A percentile compares a stretch with the other conserved stretches of the same genome.
These are phyloP conservation scores for Blepharisma japonicum DNA, from an alignment of 73 alveolate species.

Conservation along the genomic window DNA sequence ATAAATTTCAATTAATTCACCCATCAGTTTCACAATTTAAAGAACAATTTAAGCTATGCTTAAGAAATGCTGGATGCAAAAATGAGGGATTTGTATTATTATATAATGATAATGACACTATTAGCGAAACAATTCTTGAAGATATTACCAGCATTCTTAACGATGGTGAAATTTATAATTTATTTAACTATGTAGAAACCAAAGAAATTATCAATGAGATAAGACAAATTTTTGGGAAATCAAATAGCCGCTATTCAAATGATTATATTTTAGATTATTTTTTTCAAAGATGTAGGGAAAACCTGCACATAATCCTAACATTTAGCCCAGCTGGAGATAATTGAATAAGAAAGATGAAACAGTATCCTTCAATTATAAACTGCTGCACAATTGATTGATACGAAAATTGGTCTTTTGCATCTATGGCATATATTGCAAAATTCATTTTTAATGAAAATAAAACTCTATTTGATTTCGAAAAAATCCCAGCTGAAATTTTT, in stretches of 20 bases:
- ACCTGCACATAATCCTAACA: slow-evolving; percentile 59
- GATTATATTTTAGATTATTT: not conserved
- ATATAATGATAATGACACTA: slow-evolving; percentile 81
- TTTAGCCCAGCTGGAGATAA: slow-evolving; percentile 70
- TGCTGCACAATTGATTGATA: slow-evolving; percentile 92
- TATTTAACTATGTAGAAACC: slow-evolving; percentile 81
- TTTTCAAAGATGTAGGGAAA: not conserved
- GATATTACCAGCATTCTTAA: slow-evolving; percentile 86
- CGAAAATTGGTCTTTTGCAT: slow-evolving; percentile 68
- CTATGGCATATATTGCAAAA: slow-evolving; percentile 60
- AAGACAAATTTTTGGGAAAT: slow-evolving; percentile 74
- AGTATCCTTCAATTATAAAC: slow-evolving; percentile 84
- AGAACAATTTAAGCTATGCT: slow-evolving; percentile 76
- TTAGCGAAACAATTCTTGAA: slow-evolving; percentile 85
- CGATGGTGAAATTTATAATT: slow-evolving; percentile 87
- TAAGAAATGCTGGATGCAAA: slow-evolving; percentile 72
- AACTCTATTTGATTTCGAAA: not conserved
- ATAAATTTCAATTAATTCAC: not conserved
- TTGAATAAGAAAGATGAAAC: slow-evolving; percentile 57
- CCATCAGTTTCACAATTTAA: slow-evolving; percentile 38
- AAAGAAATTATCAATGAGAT: slow-evolving; percentile 75
- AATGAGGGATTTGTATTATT: slow-evolving; percentile 65
- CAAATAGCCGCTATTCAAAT: slow-evolving; percentile 32
- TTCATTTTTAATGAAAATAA: slow-evolving; percentile 35
- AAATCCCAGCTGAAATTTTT: slow-evolving; percentile 29